These are phyloP conservation scores for Tardiomyces blankii DNA, from an alignment of 1,139 yeast genomes.

Conservation along the genomic window DNA sequence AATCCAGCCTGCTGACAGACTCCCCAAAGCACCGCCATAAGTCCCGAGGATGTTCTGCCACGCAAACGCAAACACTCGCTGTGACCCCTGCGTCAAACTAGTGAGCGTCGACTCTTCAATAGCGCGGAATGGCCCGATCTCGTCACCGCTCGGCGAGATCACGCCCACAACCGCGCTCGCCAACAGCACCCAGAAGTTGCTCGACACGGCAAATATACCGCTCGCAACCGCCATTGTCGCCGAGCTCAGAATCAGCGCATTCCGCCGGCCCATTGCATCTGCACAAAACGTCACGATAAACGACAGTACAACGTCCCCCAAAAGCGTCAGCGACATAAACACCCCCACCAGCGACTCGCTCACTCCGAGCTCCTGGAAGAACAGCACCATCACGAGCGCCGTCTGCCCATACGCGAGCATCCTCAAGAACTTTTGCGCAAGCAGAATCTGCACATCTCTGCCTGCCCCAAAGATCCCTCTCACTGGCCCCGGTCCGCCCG, in stretches of 20 bases:
- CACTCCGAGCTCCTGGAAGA: slow-evolving; percentile 41
- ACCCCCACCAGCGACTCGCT: slow-evolving; percentile 48
- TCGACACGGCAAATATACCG: slow-evolving; percentile 38
- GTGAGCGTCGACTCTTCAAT: slow-evolving; percentile 74
- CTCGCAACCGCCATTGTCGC: slow-evolving; percentile 59
- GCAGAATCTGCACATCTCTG: neutral
- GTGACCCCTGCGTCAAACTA: slow-evolving; percentile 52
- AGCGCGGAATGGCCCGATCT: slow-evolving; percentile 77
- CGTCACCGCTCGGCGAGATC: slow-evolving; percentile 75
- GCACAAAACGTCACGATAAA: slow-evolving; percentile 65
- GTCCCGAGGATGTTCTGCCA: slow-evolving; percentile 51
- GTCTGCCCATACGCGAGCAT: slow-evolving; percentile 64
- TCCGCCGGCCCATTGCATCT: slow-evolving; percentile 51
- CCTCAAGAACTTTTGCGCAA: slow-evolving; percentile 21
- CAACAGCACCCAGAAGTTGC: slow-evolving; percentile 40
- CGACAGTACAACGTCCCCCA: slow-evolving; percentile 64
- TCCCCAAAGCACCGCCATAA: slow-evolving; percentile 60
- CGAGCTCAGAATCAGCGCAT: slow-evolving; percentile 50
- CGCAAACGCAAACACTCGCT: slow-evolving; percentile 61
- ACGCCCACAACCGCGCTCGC: slow-evolving; percentile 50
- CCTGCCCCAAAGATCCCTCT: neutral
- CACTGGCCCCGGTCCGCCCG: too few species aligned
- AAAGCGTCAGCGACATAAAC: slow-evolving; percentile 64
- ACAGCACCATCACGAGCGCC: slow-evolving; percentile 60
- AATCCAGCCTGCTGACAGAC: slow-evolving; percentile 46